These are phyloP conservation scores for Sonneratia caseolaris DNA, from an alignment of 345 rosid species.

Conservation along the genomic window DNA sequence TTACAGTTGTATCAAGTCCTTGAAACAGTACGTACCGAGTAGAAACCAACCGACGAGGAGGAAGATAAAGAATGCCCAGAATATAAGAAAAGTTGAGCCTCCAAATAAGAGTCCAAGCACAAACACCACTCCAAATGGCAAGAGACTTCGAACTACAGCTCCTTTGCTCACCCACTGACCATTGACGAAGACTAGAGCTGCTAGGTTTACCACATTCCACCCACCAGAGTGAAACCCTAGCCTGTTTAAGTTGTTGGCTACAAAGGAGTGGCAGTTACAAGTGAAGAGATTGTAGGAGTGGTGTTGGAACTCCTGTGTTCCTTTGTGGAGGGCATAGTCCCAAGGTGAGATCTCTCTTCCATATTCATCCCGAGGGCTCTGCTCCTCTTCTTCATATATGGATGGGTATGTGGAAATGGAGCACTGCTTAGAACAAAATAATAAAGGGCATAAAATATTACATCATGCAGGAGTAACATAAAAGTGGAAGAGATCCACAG, in stretches of 20 bases:
- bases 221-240: constrained; percentile 55
- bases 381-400: constrained; percentile 27
- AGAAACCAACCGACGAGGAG: constrained; percentile 75
- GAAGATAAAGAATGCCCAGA: constrained; percentile 39
- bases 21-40: constrained; percentile 69
- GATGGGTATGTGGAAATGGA: constrained; percentile 21
- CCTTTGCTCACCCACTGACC: constrained; percentile 72
- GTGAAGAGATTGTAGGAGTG: constrained; percentile 68
- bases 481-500: not conserved
- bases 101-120: constrained; percentile 52
- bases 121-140: constrained; percentile 44
- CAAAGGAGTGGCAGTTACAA: constrained; percentile 96
- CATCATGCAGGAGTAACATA: not conserved
- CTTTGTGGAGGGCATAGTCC: constrained; percentile 62
- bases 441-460: not conserved
- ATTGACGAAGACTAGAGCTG: constrained; percentile 52
- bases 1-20: constrained; percentile 60
- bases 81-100: constrained; percentile 45
- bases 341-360: constrained; percentile 40
- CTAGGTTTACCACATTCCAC: constrained; percentile 88
- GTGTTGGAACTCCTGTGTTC: constrained; percentile 82
- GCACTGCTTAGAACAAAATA: constrained; percentile 25
- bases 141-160: constrained; percentile 38
- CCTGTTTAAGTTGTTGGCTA: constrained; percentile 83
- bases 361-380: constrained; percentile 15